phyloP scores from a whole-genome alignment of 225 moss, liverwort and hornwort species.

The Physcomitrellopsis africana region DNA sequence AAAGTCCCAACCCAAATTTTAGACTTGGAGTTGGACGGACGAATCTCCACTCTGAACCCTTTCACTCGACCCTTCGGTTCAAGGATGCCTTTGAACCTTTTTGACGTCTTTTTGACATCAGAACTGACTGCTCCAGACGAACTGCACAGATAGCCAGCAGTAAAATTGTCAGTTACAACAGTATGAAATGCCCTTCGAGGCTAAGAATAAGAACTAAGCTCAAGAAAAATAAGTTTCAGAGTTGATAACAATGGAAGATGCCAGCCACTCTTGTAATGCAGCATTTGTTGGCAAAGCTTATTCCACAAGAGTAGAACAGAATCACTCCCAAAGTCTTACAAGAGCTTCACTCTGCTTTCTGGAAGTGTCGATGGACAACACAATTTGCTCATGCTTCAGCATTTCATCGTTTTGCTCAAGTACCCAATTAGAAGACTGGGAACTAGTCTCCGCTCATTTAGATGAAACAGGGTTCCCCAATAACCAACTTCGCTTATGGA shows the following conservation, averaged over 20 bases:
- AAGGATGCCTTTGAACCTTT: constrained; percentile 39
- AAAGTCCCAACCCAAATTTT: constrained; percentile 58
- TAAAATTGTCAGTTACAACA: not conserved
- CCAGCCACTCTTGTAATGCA: no score
- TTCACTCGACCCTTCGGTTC: constrained; percentile 54
- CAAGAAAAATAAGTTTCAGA: not conserved
- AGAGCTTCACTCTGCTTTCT: no score
- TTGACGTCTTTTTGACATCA: not conserved
- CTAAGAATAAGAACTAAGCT: not conserved
- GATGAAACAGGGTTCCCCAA: no score
- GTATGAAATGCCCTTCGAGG: not conserved
- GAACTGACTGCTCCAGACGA: constrained; percentile 12
- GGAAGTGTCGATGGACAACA: no score
- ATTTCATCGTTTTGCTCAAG: no score
- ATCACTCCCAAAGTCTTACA: no score
- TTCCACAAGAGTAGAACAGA: no score
- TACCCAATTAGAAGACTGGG: no score
- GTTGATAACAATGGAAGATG: not conserved
- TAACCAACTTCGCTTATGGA: no score
- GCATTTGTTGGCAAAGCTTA: no score
- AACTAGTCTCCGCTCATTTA: no score
- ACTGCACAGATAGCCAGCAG: not conserved
- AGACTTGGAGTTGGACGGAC: constrained; percentile 22
- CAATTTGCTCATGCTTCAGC: no score
- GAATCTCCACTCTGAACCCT: constrained; percentile 45